phyloP scores from a whole-genome alignment of 345 rosid species.

The sweet orange (Citrus sinensis) region DVS_A1.0 CM039161.1:23796001-23796500 shows the following conservation, averaged over 20 bases:
- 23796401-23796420: conserved; percentile 82
- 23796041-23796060: conserved; percentile 80
- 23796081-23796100: conserved; percentile 95
- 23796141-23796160: no score
- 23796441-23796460: conserved; percentile 72
- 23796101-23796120: not conserved
- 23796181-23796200: conserved; percentile 87
- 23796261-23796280: conserved; percentile 60
- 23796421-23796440: conserved; percentile 89
- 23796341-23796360: conserved; percentile 64
- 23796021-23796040: conserved; percentile 73
- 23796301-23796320: conserved; percentile 85
- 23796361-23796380: conserved; percentile 75
- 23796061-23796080: conserved; percentile 89
- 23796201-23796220: conserved; percentile 75
- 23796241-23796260: conserved; percentile 96
- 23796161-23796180: not conserved
- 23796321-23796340: conserved; percentile 64
- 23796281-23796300: conserved; percentile 84
- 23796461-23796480: conserved; percentile 60
- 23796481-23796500: conserved; percentile 43
- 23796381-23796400: conserved; percentile 61
- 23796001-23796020: conserved; percentile 76
- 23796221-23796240: conserved; percentile 96
- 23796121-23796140: no score